Base-by-base conservation (phyloP, 768 basidiomycete species). In the Thelephora aurantiotincta region DNA sequence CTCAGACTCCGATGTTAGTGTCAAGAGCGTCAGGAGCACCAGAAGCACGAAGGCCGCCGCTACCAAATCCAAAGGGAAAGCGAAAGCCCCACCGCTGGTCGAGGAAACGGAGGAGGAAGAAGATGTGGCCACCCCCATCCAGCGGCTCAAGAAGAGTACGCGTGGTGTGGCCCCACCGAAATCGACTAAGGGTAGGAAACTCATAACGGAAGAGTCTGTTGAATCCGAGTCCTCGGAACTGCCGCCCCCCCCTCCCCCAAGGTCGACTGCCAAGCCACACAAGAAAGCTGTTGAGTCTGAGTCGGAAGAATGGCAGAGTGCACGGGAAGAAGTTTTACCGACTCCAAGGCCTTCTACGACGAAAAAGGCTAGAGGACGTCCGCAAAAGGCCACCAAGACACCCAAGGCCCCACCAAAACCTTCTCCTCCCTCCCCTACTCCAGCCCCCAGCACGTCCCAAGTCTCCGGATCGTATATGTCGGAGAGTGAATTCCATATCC, bases 11-110 rank as follows among this genome's bases (percentile, higher is more conserved):
- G 54, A 49, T 6, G 26, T 30, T 30, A 30, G 26, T 30, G 47
- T 16, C 12, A 51, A 49, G 49, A 51, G 52, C 12, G 51, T 50
- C 22, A 30, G 26, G 26, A 30, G 26, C 9, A 30, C 26, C 26
- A 22, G 11, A 22, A 18, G n/a, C 7, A 45, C 2, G 46, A 30
- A 9, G 26, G 26, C 5, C 4, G 26, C 26, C 26, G 26, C 26
- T 9, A 47, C 4, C 18, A 36, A 34, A 11, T 23, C 48, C 12
- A 48, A 18, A 33, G 30, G 49, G 3, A 48, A 50, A n/a, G 19
- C 48, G 45, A 46, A 46, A 35, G 45, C 23, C 45, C 33, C 33
- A 34, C 35, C 36, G 30, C 6, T 14, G 43, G 43, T n/a, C 16
- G 43, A 18, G 43, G n/a, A 46, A 46, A 35, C 16, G 26, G 45